Evolutionary conservation across 352 stramenopile genomes (phyloP).

Genomic region (Pythium monospermum): DNA sequence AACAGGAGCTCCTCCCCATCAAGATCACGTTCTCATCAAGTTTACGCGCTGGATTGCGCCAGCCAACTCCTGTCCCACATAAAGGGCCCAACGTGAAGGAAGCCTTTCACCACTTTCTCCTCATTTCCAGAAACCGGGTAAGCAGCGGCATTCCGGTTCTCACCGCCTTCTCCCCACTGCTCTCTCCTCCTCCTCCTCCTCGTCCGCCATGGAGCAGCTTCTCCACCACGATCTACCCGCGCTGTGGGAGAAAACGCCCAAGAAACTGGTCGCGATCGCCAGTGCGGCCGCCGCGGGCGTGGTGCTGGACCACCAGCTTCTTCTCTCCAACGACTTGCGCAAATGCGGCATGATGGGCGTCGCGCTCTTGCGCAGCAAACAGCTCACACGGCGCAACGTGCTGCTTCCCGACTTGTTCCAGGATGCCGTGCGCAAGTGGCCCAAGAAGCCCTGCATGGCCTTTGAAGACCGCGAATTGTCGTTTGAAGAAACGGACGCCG

Average conservation of each 20-base stretch:
- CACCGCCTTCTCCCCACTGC: too few relatives aligned
- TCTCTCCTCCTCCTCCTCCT: too few relatives aligned
- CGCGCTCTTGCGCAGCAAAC: slow-evolving; percentile 40
- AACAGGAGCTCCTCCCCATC: too few relatives aligned
- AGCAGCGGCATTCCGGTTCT: too few relatives aligned
- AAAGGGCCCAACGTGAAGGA: too few relatives aligned
- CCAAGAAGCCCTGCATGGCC: slow-evolving; percentile 54
- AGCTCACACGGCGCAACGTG: slow-evolving; percentile 26
- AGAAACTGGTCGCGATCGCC: slow-evolving; percentile 27
- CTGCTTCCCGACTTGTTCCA: slow-evolving; percentile 63
- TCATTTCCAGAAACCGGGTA: too few relatives aligned
- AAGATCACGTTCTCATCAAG: too few relatives aligned
- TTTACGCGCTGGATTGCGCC: too few relatives aligned
- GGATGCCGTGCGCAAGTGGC: slow-evolving; percentile 43
- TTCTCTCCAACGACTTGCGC: slow-evolving; percentile 55
- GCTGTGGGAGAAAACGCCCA: slow-evolving; percentile 12
- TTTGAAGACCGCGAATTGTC: slow-evolving; percentile 46
- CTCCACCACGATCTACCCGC: neutral
- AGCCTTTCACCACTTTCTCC: too few relatives aligned
- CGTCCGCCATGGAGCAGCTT: too few relatives aligned
- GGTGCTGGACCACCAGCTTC: slow-evolving; percentile 32
- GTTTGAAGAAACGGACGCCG: slow-evolving; percentile 58
- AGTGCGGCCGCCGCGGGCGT: slow-evolving; percentile 2
- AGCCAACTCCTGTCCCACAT: too few relatives aligned
- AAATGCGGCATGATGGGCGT: slow-evolving; percentile 31